A percentile compares a stretch with the other conserved stretches of the same genome.
phyloP scores from a whole-genome alignment of 1,284 basidiomycete species.

The Cutaneotrichosporon sp. region DNA sequence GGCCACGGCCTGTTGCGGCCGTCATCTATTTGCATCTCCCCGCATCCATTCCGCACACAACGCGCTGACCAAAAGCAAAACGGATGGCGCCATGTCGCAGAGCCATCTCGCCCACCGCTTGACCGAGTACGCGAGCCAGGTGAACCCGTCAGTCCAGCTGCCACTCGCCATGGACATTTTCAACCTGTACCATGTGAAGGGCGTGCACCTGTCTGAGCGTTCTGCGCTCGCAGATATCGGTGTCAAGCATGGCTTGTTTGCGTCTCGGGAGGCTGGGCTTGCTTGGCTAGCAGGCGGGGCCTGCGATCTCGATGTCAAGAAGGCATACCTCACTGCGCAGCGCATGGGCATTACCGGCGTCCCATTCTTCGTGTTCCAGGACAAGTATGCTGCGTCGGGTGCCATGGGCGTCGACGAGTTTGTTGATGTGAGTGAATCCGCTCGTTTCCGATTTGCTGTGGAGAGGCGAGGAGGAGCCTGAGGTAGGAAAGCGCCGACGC shows the following conservation, averaged over 20 bases:
- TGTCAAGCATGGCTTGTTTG: slow-evolving; percentile 45
- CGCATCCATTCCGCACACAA: too few species aligned
- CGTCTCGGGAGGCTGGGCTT: slow-evolving; percentile 24
- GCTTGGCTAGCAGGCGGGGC: slow-evolving; percentile 36
- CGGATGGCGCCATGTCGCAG: slow-evolving; percentile 39
- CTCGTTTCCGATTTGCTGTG: not conserved
- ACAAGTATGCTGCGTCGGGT: slow-evolving; percentile 46
- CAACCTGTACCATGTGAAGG: slow-evolving; percentile 46
- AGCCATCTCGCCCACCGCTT: slow-evolving; percentile 49
- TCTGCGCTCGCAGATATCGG: slow-evolving; percentile 40
- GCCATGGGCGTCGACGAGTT: slow-evolving; percentile 52
- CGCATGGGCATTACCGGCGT: slow-evolving; percentile 50
- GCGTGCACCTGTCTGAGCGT: slow-evolving; percentile 40
- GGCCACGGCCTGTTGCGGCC: too few species aligned
- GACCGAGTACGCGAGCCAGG: slow-evolving; percentile 29
- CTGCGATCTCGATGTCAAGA: slow-evolving; percentile 38
- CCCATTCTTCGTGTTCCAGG: slow-evolving; percentile 50
- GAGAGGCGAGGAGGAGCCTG: not conserved
- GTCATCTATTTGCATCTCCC: too few species aligned
- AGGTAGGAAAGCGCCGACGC: not conserved
- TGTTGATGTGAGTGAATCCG: slow-evolving; percentile 41
- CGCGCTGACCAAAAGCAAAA: slow-evolving; percentile 24
- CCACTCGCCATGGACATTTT: slow-evolving; percentile 36
- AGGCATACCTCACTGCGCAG: slow-evolving; percentile 35
- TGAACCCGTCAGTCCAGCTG: slow-evolving; percentile 42